These are phyloP conservation scores for Ophiostoma angusticollis DNA, from an alignment of 2,329 filamentous ascomycete species.

Conservation along the genomic window DNA sequence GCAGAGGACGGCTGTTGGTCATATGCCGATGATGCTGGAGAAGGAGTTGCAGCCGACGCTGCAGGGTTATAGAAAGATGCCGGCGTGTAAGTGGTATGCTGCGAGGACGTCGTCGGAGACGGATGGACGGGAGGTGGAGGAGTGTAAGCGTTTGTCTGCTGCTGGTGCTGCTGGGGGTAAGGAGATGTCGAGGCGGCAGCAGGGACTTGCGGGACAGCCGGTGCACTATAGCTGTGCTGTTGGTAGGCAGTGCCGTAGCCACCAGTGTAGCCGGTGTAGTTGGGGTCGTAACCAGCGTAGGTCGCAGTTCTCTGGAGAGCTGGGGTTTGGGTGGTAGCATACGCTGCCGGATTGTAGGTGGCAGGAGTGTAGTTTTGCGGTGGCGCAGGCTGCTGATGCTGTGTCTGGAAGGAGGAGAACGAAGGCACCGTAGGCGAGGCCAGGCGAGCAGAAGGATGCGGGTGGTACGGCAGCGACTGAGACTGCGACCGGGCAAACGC, in stretches of 20 bases:
- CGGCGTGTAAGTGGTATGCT: conserved; percentile 8
- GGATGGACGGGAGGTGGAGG: conserved; percentile 5
- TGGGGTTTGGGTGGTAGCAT: conserved; percentile 30
- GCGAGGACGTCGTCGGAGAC: conserved; percentile 2
- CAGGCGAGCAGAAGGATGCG: conserved; percentile 21
- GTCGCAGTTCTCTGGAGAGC: conserved; percentile 38
- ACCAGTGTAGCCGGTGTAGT: too few relatives aligned
- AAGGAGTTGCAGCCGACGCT: conserved; percentile 11
- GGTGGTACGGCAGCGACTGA: conserved; percentile 32
- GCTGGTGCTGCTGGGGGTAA: not conserved
- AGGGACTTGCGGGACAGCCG: conserved; percentile 23
- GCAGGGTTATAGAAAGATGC: conserved; percentile 13
- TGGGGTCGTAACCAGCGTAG: conserved; percentile 37
- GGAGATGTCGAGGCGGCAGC: not conserved
- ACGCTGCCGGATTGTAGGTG: conserved; percentile 48
- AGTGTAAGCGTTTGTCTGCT: conserved; percentile 1
- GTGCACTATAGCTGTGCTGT: conserved; percentile 26
- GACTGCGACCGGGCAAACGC: conserved; percentile 45
- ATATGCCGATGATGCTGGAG: conserved; percentile 15
- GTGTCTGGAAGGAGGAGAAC: conserved; percentile 16
- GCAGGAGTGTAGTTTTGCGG: conserved; percentile 36
- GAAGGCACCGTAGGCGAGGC: conserved; percentile 25
- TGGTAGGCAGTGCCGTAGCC: conserved; percentile 31
- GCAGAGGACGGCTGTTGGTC: conserved; percentile 16
- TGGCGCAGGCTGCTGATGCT: conserved; percentile 25